These are phyloP conservation scores for Phialocephala subalpina DNA, from an alignment of 2,329 filamentous ascomycete genomes.

Conservation along the genomic window DNA sequence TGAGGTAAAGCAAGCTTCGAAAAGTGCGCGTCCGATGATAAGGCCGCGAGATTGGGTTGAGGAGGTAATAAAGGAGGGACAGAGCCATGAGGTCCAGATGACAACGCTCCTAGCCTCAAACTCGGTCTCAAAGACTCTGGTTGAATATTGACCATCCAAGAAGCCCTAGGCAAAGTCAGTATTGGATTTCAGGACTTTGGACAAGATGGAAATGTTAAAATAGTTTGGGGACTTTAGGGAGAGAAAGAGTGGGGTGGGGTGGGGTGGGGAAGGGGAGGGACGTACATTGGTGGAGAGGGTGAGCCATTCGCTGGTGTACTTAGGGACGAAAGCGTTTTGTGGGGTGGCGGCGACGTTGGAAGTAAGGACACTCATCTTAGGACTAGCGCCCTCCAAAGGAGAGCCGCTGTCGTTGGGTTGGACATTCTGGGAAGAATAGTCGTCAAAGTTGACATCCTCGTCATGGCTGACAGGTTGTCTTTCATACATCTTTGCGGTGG, in stretches of 20 bases:
- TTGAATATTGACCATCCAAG: not conserved
- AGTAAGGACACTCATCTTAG: too few relatives aligned
- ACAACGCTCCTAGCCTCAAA: not conserved
- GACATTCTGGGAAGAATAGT: not conserved
- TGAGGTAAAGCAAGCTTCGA: not conserved
- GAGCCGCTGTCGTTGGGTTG: too few relatives aligned
- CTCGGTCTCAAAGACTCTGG: not conserved
- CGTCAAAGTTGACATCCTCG: not conserved
- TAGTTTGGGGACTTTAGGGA: not conserved
- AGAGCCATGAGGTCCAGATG: not conserved
- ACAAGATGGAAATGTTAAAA: too few relatives aligned
- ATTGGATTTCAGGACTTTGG: too few relatives aligned
- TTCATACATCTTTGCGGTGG: not conserved
- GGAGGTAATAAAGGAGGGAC: not conserved
- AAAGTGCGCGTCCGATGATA: not conserved
- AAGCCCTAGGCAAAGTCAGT: not conserved
- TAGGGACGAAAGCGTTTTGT: not conserved
- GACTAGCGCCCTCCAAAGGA: too few relatives aligned
- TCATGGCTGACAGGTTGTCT: too few relatives aligned
- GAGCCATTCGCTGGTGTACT: not conserved
- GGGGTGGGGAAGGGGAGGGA: not conserved
- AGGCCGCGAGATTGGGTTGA: not conserved
- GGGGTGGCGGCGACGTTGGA: too few relatives aligned
- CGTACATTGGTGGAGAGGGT: not conserved
- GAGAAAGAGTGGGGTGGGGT: not conserved